Percentiles rank a stretch among this genome's conserved stretches.
Evolutionary conservation across 352 stramenopile genomes (phyloP).

Genomic region (Globisporangium ultimum): DNA sequence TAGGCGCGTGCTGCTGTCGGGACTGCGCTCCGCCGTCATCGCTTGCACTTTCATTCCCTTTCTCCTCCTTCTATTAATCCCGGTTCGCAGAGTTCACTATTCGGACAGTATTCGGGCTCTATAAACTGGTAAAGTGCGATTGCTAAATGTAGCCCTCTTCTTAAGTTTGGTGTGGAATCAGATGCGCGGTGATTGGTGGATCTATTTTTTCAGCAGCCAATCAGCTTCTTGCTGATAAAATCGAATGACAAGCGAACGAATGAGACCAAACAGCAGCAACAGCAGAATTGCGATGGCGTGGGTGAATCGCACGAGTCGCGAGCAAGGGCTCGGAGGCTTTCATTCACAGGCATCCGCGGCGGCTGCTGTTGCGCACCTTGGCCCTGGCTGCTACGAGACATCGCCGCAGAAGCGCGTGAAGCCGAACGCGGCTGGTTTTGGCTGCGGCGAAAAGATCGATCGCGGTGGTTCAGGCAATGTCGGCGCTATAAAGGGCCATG

Average conservation of each 20-base stretch:
- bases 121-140: too few relatives aligned
- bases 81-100: too few relatives aligned
- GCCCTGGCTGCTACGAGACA: slow-evolving; percentile 63
- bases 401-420: slow-evolving; percentile 28
- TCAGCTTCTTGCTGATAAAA: background rate
- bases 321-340: slow-evolving; percentile 40
- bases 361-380: slow-evolving; percentile 32
- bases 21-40: too few relatives aligned
- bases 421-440: slow-evolving; percentile 60
- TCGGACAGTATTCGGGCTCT: too few relatives aligned
- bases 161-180: too few relatives aligned
- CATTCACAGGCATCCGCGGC: slow-evolving; percentile 12
- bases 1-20: too few relatives aligned
- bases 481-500: slow-evolving; percentile 13
- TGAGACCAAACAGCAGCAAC: background rate
- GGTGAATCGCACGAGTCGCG: slow-evolving; percentile 64
- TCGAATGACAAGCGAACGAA: background rate
- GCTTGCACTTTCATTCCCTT: too few relatives aligned
- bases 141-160: too few relatives aligned
- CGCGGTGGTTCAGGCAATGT: slow-evolving; percentile 26
- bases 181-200: too few relatives aligned
- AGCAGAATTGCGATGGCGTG: slow-evolving; percentile 43
- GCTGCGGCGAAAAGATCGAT: slow-evolving; percentile 43
- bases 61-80: too few relatives aligned
- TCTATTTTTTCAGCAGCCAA: too few relatives aligned